A percentile compares a stretch with the other conserved stretches of the same genome.
Conservation (phyloP, 306 rosid species). For the Crataegus laevigata region DNA sequence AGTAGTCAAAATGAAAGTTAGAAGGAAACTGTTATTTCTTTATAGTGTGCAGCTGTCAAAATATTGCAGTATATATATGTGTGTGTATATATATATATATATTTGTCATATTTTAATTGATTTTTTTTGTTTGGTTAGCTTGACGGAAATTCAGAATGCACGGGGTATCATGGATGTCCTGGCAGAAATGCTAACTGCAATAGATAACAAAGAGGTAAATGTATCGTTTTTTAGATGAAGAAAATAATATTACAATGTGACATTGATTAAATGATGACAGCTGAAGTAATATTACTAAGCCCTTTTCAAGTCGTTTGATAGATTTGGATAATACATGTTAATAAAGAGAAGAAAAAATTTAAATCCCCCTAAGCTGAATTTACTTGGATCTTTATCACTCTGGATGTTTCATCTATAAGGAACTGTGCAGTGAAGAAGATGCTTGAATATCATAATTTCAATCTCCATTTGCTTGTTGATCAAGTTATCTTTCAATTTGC, state of each 20-base stretch:
- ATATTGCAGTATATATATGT: neutral
- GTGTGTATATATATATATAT: no score
- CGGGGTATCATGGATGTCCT: slow-evolving; percentile 95
- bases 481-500: slow-evolving; percentile 8
- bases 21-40: neutral
- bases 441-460: neutral
- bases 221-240: slow-evolving; percentile 4
- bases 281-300: neutral
- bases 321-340: neutral
- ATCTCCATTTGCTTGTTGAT: neutral
- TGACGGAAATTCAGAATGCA: slow-evolving; percentile 95
- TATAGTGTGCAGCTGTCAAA: neutral
- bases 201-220: slow-evolving; percentile 84
- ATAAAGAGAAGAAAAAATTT: neutral
- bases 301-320: neutral
- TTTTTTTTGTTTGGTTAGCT: slow-evolving; percentile 37
- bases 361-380: neutral
- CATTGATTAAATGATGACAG: neutral
- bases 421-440: neutral
- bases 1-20: neutral
- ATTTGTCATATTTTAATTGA: slow-evolving; percentile 8
- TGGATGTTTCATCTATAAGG: neutral
- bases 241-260: neutral
- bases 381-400: neutral
- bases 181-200: slow-evolving; percentile 82